A percentile compares a stretch with the other conserved stretches of the same genome.
Conservation (phyloP, 2,329 filamentous ascomycete species). For the Penicillium sp. region DNA sequence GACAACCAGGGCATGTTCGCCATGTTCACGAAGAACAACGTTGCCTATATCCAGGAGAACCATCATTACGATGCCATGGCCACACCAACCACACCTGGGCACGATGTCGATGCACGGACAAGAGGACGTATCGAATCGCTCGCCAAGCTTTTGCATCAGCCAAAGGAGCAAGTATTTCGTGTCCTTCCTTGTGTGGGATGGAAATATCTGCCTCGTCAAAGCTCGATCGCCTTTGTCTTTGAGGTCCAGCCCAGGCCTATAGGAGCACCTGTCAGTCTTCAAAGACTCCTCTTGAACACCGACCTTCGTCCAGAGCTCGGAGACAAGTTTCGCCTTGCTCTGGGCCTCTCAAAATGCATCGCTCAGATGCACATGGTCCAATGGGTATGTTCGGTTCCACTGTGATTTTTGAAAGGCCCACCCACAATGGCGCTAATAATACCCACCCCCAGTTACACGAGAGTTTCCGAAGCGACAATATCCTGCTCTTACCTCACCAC, state of each 20-base stretch:
- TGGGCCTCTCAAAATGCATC: conserved; percentile 14
- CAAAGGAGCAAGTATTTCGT: conserved; percentile 16
- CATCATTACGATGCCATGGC: conserved; percentile 11
- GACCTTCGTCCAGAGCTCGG: conserved; percentile 13
- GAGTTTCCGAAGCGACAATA: conserved; percentile 19
- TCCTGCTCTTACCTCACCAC: conserved; percentile 11
- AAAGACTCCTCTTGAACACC: conserved; percentile 10
- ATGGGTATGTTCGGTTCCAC: conserved; percentile 10
- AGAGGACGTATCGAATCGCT: conserved; percentile 11
- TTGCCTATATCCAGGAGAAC: conserved; percentile 17
- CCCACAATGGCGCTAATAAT: conserved; percentile 2
- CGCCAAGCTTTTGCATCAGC: conserved; percentile 18
- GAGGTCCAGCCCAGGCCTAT: conserved; percentile 17
- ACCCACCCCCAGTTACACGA: conserved; percentile 15
- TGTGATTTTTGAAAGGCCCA: not conserved
- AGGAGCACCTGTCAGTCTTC: conserved; percentile 16
- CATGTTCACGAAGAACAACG: conserved; percentile 10
- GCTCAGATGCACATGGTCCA: conserved; percentile 20
- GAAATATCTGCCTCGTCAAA: conserved; percentile 16
- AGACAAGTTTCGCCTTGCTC: conserved; percentile 18
- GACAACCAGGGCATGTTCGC: conserved; percentile 19
- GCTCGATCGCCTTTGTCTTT: conserved; percentile 17
- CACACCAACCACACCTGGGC: not conserved
- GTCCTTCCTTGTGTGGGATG: conserved; percentile 17
- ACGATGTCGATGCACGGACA: conserved; percentile 10